Conservation (phyloP, 352 stramenopile genomes). For the Hyaloperonospora brassicae region DNA sequence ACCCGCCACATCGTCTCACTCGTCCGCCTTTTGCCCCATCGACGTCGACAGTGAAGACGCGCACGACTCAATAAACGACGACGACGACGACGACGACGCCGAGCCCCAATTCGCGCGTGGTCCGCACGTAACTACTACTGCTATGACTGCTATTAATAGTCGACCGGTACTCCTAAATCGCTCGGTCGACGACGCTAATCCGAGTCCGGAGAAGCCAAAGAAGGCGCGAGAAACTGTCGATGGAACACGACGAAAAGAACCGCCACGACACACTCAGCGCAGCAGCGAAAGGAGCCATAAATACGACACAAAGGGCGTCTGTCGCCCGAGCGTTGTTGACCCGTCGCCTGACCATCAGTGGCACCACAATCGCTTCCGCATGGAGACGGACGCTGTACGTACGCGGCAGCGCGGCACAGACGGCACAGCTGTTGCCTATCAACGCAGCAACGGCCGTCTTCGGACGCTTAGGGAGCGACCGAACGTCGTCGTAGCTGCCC, state of each 20-base stretch:
- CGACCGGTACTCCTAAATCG: slow-evolving; percentile 20
- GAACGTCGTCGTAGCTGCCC: slow-evolving; percentile 22
- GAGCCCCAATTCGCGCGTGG: slow-evolving; percentile 1
- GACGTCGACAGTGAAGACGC: slow-evolving; percentile 19
- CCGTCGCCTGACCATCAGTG: not conserved
- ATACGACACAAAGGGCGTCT: no score
- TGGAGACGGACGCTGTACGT: not conserved
- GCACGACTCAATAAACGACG: slow-evolving; percentile 3
- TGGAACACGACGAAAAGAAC: not conserved
- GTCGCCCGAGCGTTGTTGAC: not conserved
- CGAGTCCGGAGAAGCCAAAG: not conserved
- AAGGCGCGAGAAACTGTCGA: slow-evolving; percentile 2
- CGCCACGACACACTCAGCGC: not conserved
- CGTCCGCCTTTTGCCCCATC: slow-evolving; percentile 23
- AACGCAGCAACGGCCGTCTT: slow-evolving; percentile 3
- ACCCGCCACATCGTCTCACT: not conserved
- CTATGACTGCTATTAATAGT: slow-evolving; percentile 1
- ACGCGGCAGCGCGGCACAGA: slow-evolving; percentile 4
- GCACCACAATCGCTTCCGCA: slow-evolving; percentile 27
- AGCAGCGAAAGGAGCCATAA: not conserved
- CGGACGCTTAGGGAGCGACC: slow-evolving; percentile 5
- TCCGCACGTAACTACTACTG: no score
- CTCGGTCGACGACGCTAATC: not conserved
- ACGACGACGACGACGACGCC: slow-evolving; percentile 13
- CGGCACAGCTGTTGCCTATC: not conserved